Percentiles rank a stretch among this genome's conserved stretches.
Evolutionary conservation across 176 grass and related monocot species (phyloP).

Genomic region (Eleusine indica): DNA sequence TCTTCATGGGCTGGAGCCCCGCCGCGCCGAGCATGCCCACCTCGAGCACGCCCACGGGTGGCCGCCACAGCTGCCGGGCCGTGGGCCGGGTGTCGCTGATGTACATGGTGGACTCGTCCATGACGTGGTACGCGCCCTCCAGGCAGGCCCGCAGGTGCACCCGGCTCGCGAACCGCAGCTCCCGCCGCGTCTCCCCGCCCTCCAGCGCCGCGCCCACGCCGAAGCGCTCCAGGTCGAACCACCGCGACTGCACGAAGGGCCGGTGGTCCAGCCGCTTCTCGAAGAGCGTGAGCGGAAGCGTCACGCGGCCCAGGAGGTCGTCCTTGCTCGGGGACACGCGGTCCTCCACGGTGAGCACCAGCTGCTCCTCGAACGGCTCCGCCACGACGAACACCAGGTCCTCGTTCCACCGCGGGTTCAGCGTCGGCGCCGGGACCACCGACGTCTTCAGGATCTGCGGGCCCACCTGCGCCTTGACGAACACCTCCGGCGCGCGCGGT

Average conservation of each 20-base stretch:
- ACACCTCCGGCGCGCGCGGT: conserved; percentile 54
- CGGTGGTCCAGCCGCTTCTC: conserved; percentile 86
- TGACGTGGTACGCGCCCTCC: conserved; percentile 91
- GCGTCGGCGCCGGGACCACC: conserved; percentile 31
- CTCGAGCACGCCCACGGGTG: conserved; percentile 73
- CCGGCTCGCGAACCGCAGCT: conserved; percentile 78
- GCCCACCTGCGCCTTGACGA: conserved; percentile 83
- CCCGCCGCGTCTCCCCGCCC: conserved; percentile 83
- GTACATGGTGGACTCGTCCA: conserved; percentile 97
- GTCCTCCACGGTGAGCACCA: conserved; percentile 76
- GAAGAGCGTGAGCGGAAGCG: conserved; percentile 62
- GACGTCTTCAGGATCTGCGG: conserved; percentile 84
- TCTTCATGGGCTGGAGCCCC: conserved; percentile 79
- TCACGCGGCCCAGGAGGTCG: conserved; percentile 72
- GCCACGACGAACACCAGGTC: conserved; percentile 91
- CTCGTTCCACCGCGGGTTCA: conserved; percentile 89
- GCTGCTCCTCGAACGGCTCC: conserved; percentile 95
- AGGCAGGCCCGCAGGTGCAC: conserved; percentile 75
- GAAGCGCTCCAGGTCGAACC: conserved; percentile 90
- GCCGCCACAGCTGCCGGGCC: conserved; percentile 54
- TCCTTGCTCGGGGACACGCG: conserved; percentile 63
- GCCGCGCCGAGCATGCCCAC: conserved; percentile 76
- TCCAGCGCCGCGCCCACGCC: conserved; percentile 60
- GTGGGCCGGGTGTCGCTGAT: conserved; percentile 85
- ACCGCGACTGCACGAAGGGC: conserved; percentile 68